Base-by-base conservation (phyloP, 768 basidiomycete genomes). In the Lentinula boryana region DNA sequence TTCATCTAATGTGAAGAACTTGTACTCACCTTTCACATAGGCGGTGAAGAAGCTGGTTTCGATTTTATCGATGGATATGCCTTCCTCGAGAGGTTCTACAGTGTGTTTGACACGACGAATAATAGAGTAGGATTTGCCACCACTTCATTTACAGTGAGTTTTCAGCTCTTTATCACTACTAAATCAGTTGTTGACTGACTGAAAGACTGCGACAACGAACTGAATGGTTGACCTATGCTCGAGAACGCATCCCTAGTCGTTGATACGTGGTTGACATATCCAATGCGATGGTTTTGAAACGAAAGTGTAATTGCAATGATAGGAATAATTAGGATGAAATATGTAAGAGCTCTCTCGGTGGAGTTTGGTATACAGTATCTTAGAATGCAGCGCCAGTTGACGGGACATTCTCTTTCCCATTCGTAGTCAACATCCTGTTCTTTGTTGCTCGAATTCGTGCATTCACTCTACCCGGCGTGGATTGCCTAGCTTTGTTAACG, bases 51-150 rank as follows among this genome's bases (percentile, higher is more conserved):
- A 51, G 18, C 75, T 62, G 84, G 82, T 13, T 69, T 85, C 16
- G 81, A 83, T 71, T 84, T 85, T 63, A 75, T 86, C 68, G 78
- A 83, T 69, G 82, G 84, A 16, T 75, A 74, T 66, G 65, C 70
- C 4, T 85, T 83, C 77, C 73, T 85, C 31, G 77, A 83, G 71
- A 83, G 87, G 15, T 88, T 84, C 79, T 88, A 87, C 73, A 76
- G 81, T 35, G 85, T 86, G 40, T 87, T 73, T 66, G 87, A 89
- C 67, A 84, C 85, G 49, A 69, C 76, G 49, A 82, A 84, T 18
- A 71, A 69, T 36, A 35, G 44, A 16, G 61, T 62, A 5, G 35
- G 54, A 36, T 48, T 58, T 49, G 57, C 57, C 9, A 58, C 57
- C 32, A 58, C 57, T 6, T 23, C 57, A 5, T 58, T 58, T 15